phyloP scores from a whole-genome alignment of 495 filamentous ascomycete species.

The Rusavskia elegans region DNA sequence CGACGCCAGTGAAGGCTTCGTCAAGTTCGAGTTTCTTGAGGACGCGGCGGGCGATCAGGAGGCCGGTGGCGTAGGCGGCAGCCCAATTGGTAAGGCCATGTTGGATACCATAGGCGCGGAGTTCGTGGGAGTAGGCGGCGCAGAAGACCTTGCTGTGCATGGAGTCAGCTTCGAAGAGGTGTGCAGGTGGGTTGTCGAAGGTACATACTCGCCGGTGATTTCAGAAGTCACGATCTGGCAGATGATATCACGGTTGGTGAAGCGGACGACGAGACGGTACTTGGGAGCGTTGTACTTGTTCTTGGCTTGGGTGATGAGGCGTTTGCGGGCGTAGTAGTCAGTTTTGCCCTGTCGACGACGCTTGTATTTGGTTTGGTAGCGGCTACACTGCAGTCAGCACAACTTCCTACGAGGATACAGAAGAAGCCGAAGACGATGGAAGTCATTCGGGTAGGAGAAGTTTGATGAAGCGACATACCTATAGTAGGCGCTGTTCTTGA shows the following conservation, averaged over 20 bases:
- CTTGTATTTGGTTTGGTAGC: slow-evolving; percentile 99
- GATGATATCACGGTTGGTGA: slow-evolving; percentile 99
- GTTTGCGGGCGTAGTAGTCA: slow-evolving; percentile 99
- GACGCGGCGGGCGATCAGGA: slow-evolving; percentile 89
- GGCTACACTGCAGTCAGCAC: slow-evolving; percentile 34
- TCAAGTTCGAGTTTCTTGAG: slow-evolving; percentile 92
- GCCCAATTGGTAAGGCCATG: slow-evolving; percentile 99
- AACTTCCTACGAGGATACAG: not conserved
- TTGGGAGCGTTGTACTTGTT: slow-evolving; percentile 99
- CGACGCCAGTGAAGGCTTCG: slow-evolving; percentile 80
- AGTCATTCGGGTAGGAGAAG: not conserved
- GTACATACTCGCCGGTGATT: slow-evolving; percentile 58
- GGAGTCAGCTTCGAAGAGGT: not conserved
- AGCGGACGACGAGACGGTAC: slow-evolving; percentile 98
- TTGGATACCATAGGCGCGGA: slow-evolving; percentile 88
- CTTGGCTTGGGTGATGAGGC: slow-evolving; percentile 99
- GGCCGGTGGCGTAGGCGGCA: slow-evolving; percentile 89
- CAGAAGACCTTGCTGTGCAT: slow-evolving; percentile 58
- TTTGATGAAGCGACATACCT: slow-evolving; percentile 42
- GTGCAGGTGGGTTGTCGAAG: too few species aligned
- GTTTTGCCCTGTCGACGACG: slow-evolving; percentile 94
- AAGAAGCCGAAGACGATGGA: not conserved
- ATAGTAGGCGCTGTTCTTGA: slow-evolving; percentile 97
- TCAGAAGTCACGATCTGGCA: slow-evolving; percentile 93
- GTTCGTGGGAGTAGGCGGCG: slow-evolving; percentile 92